These are phyloP conservation scores for Xylariaceae sp. DNA, from an alignment of 2,329 filamentous ascomycete species.

Conservation along the genomic window DNA sequence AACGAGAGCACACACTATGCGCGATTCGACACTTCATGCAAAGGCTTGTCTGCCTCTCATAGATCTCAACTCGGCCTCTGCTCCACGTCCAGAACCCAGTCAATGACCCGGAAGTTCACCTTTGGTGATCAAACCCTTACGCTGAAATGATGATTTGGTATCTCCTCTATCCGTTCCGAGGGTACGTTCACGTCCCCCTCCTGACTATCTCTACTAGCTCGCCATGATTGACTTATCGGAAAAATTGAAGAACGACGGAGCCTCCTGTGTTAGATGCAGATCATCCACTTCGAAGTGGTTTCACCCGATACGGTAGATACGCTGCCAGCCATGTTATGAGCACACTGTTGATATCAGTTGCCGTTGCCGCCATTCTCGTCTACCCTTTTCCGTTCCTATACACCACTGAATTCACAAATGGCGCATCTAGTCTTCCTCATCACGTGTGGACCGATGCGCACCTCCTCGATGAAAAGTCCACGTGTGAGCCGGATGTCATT, in stretches of 20 bases:
- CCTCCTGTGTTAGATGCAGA: constrained; percentile 59
- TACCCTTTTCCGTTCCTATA: constrained; percentile 74
- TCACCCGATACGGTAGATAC: constrained; percentile 64
- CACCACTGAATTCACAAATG: constrained; percentile 64
- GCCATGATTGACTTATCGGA: constrained; percentile 20
- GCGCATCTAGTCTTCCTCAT: constrained; percentile 65
- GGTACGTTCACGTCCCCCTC: constrained; percentile 46
- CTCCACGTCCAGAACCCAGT: constrained; percentile 1
- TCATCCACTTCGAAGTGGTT: constrained; percentile 60
- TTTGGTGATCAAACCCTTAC: constrained; percentile 16
- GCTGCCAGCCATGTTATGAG: constrained; percentile 68
- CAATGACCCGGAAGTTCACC: constrained; percentile 10
- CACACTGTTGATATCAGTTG: constrained; percentile 69
- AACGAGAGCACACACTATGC: constrained; percentile 24
- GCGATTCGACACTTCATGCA: constrained; percentile 16
- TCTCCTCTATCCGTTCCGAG: constrained; percentile 69
- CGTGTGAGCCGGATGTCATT: constrained; percentile 61
- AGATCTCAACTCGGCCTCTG: constrained; percentile 4
- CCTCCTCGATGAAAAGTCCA: constrained; percentile 49
- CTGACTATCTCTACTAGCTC: neutral
- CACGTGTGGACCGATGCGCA: constrained; percentile 77
- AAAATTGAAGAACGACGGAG: constrained; percentile 59
- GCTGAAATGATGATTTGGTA: constrained; percentile 63
- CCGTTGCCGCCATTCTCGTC: constrained; percentile 62
- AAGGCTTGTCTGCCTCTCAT: constrained; percentile 20